Evolutionary conservation across 768 basidiomycete species (phyloP), one percentile per base, ranked within the genome.

Genomic region (Postia placenta): DNA sequence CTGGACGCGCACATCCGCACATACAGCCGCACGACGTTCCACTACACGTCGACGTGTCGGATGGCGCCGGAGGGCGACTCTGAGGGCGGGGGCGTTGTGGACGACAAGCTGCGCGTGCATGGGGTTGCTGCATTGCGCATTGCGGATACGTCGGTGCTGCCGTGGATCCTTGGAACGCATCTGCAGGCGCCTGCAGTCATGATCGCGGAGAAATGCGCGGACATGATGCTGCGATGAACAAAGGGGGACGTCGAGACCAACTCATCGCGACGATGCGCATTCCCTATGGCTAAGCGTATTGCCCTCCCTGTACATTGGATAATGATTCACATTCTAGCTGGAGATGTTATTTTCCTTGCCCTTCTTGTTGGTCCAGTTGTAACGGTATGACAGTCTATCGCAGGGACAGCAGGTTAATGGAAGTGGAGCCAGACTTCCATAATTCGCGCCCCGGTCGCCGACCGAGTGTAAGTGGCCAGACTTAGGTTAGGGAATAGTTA

Each of bases 71-170:
- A 38, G 30, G 24, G 24, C 47, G 24, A 39, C 44, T 15, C 49
- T 44, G 1, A 27, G 2, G 37, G 51, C 49, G 26, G 35, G 28
- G 30, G 75, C 35, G 75, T 76, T 5, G 73, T 78, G 43, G 70
- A 74, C 54, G 61, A 64, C 27, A 59, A 68, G 36, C 56, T 73
- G 19, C 54, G 60, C 11, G 75, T 79, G 1, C 69, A 78, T 53
- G 75, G 74, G 15, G 64, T 71, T 14, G 43, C 49, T 26, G 71
- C 72, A 48, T 57, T 79, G 25, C 62, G 74, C 40, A 68, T 71
- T 28, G 58, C 51, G 26, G 54, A 54, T 22, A 40, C 57, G 7
- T 51, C 50, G 11, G 42, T 59, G 0, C 54, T 57, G 33, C 70
- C 71, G 0, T 39, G 51, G 4, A 59, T 70, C 24, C 49, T 61